Evolutionary conservation across 176 grass and related monocot genomes (phyloP).

Genomic region (Hordeum marinum): DNA sequence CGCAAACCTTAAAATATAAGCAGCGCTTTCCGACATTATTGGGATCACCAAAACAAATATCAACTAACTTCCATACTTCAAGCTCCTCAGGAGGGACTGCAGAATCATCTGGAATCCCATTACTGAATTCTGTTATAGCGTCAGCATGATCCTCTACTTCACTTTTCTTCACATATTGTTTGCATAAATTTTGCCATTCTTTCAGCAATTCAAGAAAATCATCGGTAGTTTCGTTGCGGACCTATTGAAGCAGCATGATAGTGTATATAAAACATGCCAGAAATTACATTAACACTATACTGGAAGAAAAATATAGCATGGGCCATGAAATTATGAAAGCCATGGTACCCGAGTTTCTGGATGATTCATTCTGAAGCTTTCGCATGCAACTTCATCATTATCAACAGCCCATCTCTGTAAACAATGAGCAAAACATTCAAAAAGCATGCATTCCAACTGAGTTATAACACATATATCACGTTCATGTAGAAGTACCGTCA

Average conservation of each 20-base stretch:
- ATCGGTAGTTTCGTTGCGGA: slow-evolving; percentile 63
- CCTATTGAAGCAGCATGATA: slow-evolving; percentile 47
- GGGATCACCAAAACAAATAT: slow-evolving; percentile 93
- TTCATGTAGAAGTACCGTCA: slow-evolving; percentile 45
- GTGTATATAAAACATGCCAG: background rate
- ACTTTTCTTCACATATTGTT: slow-evolving; percentile 42
- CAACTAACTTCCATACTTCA: slow-evolving; percentile 78
- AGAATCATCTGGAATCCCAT: slow-evolving; percentile 30
- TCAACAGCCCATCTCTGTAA: slow-evolving; percentile 90
- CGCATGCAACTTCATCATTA: slow-evolving; percentile 60
- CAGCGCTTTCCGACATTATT: slow-evolving; percentile 44
- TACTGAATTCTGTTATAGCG: slow-evolving; percentile 33
- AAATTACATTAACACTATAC: slow-evolving; percentile 18
- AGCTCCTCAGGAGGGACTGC: slow-evolving; percentile 45
- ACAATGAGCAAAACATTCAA: slow-evolving; percentile 28
- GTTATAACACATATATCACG: slow-evolving; percentile 19
- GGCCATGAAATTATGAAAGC: background rate
- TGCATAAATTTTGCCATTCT: slow-evolving; percentile 86
- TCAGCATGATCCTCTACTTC: slow-evolving; percentile 14
- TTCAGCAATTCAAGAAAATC: slow-evolving; percentile 87
- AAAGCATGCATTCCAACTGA: slow-evolving; percentile 23
- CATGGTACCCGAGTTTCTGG: slow-evolving; percentile 62
- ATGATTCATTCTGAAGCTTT: slow-evolving; percentile 81
- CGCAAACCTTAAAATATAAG: slow-evolving; percentile 81
- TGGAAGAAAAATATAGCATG: slow-evolving; percentile 19